Evolutionary conservation across 176 grass and related monocot species (phyloP).

Genomic region (Rhipidocladum racemiflorum): DNA sequence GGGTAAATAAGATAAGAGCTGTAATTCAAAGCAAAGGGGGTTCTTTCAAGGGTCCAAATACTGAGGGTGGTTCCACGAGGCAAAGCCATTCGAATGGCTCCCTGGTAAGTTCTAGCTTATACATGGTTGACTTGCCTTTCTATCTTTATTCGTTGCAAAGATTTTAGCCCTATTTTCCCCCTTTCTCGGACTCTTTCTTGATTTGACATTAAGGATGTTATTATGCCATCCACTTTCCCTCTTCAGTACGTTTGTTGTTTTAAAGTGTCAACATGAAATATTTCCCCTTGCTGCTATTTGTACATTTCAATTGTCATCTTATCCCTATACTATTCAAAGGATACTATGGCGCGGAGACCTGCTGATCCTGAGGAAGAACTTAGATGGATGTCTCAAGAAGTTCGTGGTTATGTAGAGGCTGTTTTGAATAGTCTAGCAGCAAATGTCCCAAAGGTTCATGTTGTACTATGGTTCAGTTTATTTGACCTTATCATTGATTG

Average conservation of each 20-base stretch:
- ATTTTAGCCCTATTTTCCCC: background rate
- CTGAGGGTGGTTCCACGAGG: constrained; percentile 64
- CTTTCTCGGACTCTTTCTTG: background rate
- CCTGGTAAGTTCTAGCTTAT: constrained; percentile 57
- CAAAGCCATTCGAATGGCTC: constrained; percentile 85
- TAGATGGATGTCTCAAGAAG: constrained; percentile 99
- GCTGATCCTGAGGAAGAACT: constrained; percentile 98
- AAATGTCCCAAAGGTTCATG: constrained; percentile 89
- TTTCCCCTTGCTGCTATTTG: background rate
- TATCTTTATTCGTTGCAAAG: background rate
- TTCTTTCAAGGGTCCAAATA: constrained; percentile 51
- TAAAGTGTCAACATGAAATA: constrained; percentile 3
- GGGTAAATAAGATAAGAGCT: constrained; percentile 83
- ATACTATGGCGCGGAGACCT: constrained; percentile 68
- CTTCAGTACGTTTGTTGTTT: constrained; percentile 1
- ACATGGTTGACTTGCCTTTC: background rate
- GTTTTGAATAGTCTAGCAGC: constrained; percentile 95
- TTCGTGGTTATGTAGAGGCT: constrained; percentile 94
- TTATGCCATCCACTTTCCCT: constrained; percentile 1
- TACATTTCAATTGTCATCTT: constrained; percentile 31
- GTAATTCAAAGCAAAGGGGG: constrained; percentile 77
- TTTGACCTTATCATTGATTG: background rate
- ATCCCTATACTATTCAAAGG: constrained; percentile 39
- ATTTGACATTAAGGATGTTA: background rate
- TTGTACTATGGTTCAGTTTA: constrained; percentile 2